Evolutionary conservation across 768 basidiomycete species (phyloP).

Genomic region (Solioccasus polychromus): DNA sequence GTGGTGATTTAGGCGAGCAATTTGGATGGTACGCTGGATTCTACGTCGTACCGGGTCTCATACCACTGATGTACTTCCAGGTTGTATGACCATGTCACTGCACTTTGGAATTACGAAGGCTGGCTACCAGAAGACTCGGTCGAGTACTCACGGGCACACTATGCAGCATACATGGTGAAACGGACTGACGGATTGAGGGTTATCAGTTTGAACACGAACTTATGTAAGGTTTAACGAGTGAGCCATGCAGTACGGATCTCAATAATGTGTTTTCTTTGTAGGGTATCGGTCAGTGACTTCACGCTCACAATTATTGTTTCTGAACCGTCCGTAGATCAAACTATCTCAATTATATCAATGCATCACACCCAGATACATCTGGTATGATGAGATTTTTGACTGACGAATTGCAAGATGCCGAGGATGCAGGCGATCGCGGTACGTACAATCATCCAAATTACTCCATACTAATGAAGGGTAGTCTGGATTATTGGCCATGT

Average conservation of each 20-base stretch:
- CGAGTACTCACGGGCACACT: conserved; percentile 60
- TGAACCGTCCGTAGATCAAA: conserved; percentile 46
- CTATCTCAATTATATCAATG: conserved; percentile 75
- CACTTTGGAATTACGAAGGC: conserved; percentile 65
- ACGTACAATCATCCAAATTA: conserved; percentile 9
- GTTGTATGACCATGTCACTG: conserved; percentile 75
- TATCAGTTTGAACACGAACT: conserved; percentile 73
- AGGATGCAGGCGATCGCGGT: conserved; percentile 74
- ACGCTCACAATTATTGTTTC: conserved; percentile 2
- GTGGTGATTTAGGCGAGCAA: conserved; percentile 51
- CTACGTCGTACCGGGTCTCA: not conserved
- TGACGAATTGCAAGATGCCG: conserved; percentile 74
- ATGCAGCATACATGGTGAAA: conserved; percentile 69
- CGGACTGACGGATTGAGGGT: conserved; percentile 64
- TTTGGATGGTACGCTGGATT: conserved; percentile 54
- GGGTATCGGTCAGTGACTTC: conserved; percentile 30
- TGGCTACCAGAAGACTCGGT: conserved; percentile 65
- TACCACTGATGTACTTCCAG: conserved; percentile 30
- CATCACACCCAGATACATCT: conserved; percentile 63
- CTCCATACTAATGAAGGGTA: conserved; percentile 21
- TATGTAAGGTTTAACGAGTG: conserved; percentile 48
- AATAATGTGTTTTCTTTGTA: conserved; percentile 8
- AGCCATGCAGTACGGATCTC: not conserved
- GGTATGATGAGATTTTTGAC: conserved; percentile 79
- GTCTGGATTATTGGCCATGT: conserved; percentile 59